Evolutionary conservation across 176 grass and related monocot genomes (phyloP), one percentile per base, ranked within the genome.

Genomic region (Eleusine indica): DNA sequence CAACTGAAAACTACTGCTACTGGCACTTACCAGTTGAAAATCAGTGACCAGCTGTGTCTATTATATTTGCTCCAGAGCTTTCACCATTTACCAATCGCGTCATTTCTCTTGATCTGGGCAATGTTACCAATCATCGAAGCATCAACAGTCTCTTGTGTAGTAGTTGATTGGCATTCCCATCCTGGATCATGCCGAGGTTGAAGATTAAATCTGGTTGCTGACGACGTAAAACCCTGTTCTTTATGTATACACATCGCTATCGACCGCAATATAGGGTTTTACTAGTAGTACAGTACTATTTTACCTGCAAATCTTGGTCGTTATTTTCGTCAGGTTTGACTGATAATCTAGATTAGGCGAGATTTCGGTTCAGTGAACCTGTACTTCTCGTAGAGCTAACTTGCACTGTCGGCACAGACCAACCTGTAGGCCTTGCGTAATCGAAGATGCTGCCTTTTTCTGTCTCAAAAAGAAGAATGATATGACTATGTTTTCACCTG

Each of bases 401-500:
- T 82, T 73, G 30, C 40, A 67, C 41, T 79, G 84, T 79, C 84
- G 88, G 79, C 79, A 83, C 60, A 78, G 49, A 67, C 68, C 30
- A 29, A 22, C 57, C 21, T 2, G 2, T 18, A 72, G 57, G 21
- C 84, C 6, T 60, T 83, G 88, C 87, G 76, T 85, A 79, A 80
- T 70, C 68, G 9, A 73, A 74, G 58, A 83, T 73, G 38, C 19
- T 62, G 38, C 29, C 21, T 61, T 42, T 63, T 52, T 73, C 51
- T 25, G 3, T 73, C 71, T 58, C 43, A 68, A 82, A 90, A 86
- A 83, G 60, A 9, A 83, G 73, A 43, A 25, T 79, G 79, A 83
- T 21, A 35, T 74, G 79, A 53, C 41, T 38, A 83, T 17, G 81
- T 78, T 61, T 77, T 89, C 72, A 72, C 66, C 73, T 66, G 66